Conservation (phyloP, 2,329 filamentous ascomycete genomes). For the Cercospora zeina region DNA sequence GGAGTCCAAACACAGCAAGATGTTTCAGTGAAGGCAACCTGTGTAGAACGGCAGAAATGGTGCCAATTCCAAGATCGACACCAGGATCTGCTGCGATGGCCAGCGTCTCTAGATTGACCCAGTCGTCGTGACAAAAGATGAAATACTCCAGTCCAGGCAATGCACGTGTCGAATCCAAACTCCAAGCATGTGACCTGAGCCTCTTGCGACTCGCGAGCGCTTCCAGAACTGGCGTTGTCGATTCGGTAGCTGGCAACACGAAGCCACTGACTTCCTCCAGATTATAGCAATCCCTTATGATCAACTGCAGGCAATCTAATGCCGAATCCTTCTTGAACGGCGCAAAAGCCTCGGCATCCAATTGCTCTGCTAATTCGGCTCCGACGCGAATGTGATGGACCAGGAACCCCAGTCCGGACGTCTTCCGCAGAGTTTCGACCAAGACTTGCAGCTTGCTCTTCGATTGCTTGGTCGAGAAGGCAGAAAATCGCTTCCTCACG, state of each 20-base stretch:
- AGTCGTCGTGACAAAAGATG: slow-evolving; percentile 55
- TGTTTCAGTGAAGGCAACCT: slow-evolving; percentile 55
- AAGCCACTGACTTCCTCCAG: slow-evolving; percentile 58
- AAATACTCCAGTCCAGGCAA: slow-evolving; percentile 54
- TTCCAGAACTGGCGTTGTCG: slow-evolving; percentile 39
- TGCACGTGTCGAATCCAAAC: slow-evolving; percentile 42
- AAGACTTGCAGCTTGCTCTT: slow-evolving; percentile 56
- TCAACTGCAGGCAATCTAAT: slow-evolving; percentile 54
- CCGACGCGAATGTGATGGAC: slow-evolving; percentile 57
- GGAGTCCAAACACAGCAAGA: slow-evolving; percentile 57
- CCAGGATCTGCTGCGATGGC: slow-evolving; percentile 52
- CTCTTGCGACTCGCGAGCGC: slow-evolving; percentile 57
- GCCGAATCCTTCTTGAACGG: slow-evolving; percentile 49
- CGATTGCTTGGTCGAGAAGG: slow-evolving; percentile 33
- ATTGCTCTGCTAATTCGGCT: slow-evolving; percentile 47
- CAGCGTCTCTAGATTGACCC: slow-evolving; percentile 55
- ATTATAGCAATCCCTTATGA: slow-evolving; percentile 61
- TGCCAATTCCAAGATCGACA: slow-evolving; percentile 53
- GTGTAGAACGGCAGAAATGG: slow-evolving; percentile 56
- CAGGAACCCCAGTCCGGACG: slow-evolving; percentile 52
- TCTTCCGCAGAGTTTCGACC: slow-evolving; percentile 56
- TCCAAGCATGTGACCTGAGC: slow-evolving; percentile 58
- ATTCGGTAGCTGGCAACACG: slow-evolving; percentile 43
- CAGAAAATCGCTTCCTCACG: slow-evolving; percentile 47
- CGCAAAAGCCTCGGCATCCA: slow-evolving; percentile 37